Evolutionary conservation across 2,329 filamentous ascomycete genomes (phyloP).

Genomic region (Aplosporella prunicola): DNA sequence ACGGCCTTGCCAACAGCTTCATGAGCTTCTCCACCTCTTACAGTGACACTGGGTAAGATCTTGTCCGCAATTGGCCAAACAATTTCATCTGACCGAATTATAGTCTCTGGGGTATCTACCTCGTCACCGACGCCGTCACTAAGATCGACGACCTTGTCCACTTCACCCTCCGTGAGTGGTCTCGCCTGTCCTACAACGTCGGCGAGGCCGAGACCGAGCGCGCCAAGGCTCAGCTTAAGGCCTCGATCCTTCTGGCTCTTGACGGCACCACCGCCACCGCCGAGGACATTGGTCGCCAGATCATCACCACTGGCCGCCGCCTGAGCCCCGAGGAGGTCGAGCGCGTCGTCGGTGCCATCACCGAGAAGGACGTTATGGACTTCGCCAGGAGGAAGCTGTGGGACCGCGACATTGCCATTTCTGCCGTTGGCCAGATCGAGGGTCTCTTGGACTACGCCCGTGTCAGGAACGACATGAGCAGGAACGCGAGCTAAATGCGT

Average conservation of each 20-base stretch:
- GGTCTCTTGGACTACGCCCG: conserved; percentile 68
- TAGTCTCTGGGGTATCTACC: conserved; percentile 99
- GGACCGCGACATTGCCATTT: conserved; percentile 94
- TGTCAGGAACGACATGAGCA: conserved; percentile 76
- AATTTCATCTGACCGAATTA: conserved; percentile 9
- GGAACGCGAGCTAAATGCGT: conserved; percentile 38
- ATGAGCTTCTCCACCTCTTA: conserved; percentile 99
- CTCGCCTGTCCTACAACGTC: conserved; percentile 83
- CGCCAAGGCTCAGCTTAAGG: conserved; percentile 98
- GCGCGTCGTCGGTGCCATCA: conserved; percentile 77
- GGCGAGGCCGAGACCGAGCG: conserved; percentile 88
- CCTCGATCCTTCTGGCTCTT: conserved; percentile 90
- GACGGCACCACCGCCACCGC: conserved; percentile 96
- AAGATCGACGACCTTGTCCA: conserved; percentile 91
- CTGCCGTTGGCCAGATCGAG: conserved; percentile 88
- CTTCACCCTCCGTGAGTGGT: conserved; percentile 98
- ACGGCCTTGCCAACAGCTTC: conserved; percentile 97
- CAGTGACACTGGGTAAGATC: conserved; percentile 87
- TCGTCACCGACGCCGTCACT: conserved; percentile 82
- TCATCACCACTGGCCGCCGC: conserved; percentile 91
- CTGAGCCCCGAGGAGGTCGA: conserved; percentile 91
- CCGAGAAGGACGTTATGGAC: conserved; percentile 93
- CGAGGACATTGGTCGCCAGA: conserved; percentile 97
- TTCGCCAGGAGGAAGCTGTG: conserved; percentile 93
- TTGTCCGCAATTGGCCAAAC: neutral